Evolutionary conservation across 2,329 filamentous ascomycete genomes (phyloP).

Genomic region (Didymella sp.): DNA sequence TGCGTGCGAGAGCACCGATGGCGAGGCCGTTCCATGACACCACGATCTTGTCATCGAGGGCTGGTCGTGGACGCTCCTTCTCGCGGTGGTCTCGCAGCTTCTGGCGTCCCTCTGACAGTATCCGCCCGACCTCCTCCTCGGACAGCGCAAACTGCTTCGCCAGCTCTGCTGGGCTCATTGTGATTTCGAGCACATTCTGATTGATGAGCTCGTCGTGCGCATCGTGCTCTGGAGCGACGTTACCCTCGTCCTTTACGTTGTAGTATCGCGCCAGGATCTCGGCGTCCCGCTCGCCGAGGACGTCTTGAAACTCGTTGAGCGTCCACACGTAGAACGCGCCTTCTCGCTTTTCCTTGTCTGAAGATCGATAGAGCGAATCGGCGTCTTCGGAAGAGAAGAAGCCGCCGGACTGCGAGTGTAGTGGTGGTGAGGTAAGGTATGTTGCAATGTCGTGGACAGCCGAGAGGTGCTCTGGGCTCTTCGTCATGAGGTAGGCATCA

Average conservation of each 20-base stretch:
- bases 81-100: conserved; percentile 76
- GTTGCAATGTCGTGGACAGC: conserved; percentile 82
- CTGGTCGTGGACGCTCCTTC: conserved; percentile 75
- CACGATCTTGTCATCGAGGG: conserved; percentile 86
- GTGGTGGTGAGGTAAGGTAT: conserved; percentile 78
- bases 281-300: conserved; percentile 73
- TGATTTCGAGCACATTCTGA: conserved; percentile 84
- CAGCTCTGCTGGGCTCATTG: conserved; percentile 71
- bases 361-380: conserved; percentile 77
- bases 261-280: conserved; percentile 83
- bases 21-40: conserved; percentile 88
- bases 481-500: conserved; percentile 78
- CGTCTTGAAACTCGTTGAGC: conserved; percentile 78
- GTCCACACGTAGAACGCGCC: conserved; percentile 97
- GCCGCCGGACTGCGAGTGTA: conserved; percentile 72
- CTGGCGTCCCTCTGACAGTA: conserved; percentile 70
- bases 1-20: conserved; percentile 80
- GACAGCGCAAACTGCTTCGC: conserved; percentile 77
- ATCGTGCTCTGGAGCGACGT: conserved; percentile 82
- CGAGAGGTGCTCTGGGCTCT: conserved; percentile 75
- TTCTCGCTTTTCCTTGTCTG: conserved; percentile 82
- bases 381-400: conserved; percentile 91
- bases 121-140: conserved; percentile 70
- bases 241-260: conserved; percentile 83
- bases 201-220: conserved; percentile 93